phyloP scores from a whole-genome alignment of 768 basidiomycete species.

The Pleurotus tuber-regium region DNA sequence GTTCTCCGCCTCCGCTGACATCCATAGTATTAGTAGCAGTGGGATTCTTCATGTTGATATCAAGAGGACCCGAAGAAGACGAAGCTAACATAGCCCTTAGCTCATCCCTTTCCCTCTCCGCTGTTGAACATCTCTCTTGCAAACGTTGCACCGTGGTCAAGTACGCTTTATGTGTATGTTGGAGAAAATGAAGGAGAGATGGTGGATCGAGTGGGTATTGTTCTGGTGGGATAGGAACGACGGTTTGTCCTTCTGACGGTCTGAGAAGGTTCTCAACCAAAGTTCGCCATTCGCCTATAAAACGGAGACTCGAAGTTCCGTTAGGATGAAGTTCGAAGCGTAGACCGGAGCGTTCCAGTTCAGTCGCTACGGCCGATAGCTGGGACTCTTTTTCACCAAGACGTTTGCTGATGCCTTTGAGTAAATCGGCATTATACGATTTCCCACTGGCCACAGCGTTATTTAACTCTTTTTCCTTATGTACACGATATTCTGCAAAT shows the following conservation, averaged over 20 bases:
- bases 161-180: slow-evolving; percentile 5
- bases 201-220: slow-evolving; percentile 2
- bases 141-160: slow-evolving; percentile 1
- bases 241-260: background rate
- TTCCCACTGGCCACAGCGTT: background rate
- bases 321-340: slow-evolving; percentile 2
- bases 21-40: no score
- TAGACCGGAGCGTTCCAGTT: background rate
- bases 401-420: background rate
- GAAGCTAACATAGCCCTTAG: background rate
- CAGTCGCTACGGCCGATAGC: background rate
- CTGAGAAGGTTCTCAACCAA: slow-evolving; percentile 3
- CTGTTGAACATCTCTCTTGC: background rate
- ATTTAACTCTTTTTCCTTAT: background rate
- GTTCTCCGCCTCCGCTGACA: no score
- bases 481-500: background rate
- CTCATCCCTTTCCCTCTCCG: slow-evolving; percentile 1
- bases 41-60: no score
- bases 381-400: slow-evolving; percentile 3
- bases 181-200: slow-evolving; percentile 1
- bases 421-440: background rate
- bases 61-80: no score
- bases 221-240: background rate
- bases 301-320: background rate
- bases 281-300: slow-evolving; percentile 2